Conservation (phyloP, 139 green algal genomes). For the Micractinium conductrix region DNA sequence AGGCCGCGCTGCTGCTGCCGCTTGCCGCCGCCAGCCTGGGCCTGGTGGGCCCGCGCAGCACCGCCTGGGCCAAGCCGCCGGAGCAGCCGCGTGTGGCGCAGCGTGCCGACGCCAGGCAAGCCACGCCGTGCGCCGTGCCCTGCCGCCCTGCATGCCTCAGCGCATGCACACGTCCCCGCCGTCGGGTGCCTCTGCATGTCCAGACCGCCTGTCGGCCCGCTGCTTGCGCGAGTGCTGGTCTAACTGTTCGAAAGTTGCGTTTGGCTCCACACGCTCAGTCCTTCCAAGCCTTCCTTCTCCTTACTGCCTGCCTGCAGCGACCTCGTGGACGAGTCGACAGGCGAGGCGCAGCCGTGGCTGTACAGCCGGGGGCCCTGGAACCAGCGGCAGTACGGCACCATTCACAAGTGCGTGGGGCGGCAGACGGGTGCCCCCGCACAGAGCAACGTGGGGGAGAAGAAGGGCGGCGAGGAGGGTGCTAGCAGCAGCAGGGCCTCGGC, state of each 20-base stretch:
- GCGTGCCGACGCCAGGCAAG: constrained; percentile 14
- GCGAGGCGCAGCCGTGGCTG: constrained; percentile 29
- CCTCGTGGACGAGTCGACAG: constrained; percentile 39
- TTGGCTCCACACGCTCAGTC: background rate
- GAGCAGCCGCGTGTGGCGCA: background rate
- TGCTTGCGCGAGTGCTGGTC: too few relatives aligned
- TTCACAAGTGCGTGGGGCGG: constrained; percentile 19
- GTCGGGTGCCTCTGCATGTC: too few relatives aligned
- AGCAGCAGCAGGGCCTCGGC: background rate
- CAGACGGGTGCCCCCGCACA: too few relatives aligned
- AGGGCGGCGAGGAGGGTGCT: too few relatives aligned
- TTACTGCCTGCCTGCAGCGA: background rate
- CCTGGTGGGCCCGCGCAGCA: background rate
- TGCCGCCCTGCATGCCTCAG: too few relatives aligned
- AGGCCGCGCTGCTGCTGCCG: constrained; percentile 25
- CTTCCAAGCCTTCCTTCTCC: too few relatives aligned
- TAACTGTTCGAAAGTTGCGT: too few relatives aligned
- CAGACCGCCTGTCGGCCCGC: too few relatives aligned
- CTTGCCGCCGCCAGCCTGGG: background rate
- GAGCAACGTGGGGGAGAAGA: too few relatives aligned
- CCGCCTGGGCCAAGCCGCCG: constrained; percentile 13
- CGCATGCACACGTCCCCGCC: too few relatives aligned
- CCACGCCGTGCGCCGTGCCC: too few relatives aligned
- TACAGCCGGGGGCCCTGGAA: constrained; percentile 27
- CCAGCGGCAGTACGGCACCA: constrained; percentile 29